These are phyloP conservation scores for Sungouiozyma intestinalis DNA, from an alignment of 805 yeast genomes.

Conservation along the genomic window DNA sequence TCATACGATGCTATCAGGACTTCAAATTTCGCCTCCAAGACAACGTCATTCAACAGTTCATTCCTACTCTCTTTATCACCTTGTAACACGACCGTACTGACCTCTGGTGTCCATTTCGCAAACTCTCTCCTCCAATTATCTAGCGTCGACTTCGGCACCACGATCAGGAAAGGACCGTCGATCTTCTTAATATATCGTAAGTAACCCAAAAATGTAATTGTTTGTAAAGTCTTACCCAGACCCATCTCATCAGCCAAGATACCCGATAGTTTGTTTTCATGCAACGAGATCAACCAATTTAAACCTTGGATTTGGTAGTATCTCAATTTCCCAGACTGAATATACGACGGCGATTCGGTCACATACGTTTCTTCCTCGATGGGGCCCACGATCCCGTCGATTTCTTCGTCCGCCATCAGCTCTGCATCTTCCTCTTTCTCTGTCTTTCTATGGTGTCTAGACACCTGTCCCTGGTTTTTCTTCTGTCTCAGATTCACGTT, in stretches of 20 bases:
- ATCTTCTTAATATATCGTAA: conserved; percentile 66
- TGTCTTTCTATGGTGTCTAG: conserved; percentile 64
- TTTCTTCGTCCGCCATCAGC: conserved; percentile 68
- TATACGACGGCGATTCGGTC: conserved; percentile 73
- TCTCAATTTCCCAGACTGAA: conserved; percentile 62
- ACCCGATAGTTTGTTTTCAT: conserved; percentile 83
- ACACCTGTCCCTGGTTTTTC: conserved; percentile 17
- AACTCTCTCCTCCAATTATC: conserved; percentile 97
- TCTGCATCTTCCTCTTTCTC: conserved; percentile 96
- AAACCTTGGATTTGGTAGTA: conserved; percentile 93
- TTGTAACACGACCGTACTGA: conserved; percentile 71
- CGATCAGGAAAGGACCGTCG: conserved; percentile 83
- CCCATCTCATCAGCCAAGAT: conserved; percentile 99
- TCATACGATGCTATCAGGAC: conserved; percentile 87
- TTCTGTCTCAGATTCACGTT: conserved; percentile 28
- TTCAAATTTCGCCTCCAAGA: conserved; percentile 73
- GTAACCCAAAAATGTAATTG: conserved; percentile 85
- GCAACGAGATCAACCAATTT: conserved; percentile 84
- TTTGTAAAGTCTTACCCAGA: conserved; percentile 89
- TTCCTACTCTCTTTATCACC: conserved; percentile 80
- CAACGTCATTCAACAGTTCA: conserved; percentile 43
- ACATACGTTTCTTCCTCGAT: conserved; percentile 46
- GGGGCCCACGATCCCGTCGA: conserved; percentile 29
- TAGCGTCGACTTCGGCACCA: conserved; percentile 91
- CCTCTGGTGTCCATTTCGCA: conserved; percentile 93